Evolutionary conservation across 2,329 filamentous ascomycete genomes (phyloP).

Genomic region (Colletotrichum sp.): DNA sequence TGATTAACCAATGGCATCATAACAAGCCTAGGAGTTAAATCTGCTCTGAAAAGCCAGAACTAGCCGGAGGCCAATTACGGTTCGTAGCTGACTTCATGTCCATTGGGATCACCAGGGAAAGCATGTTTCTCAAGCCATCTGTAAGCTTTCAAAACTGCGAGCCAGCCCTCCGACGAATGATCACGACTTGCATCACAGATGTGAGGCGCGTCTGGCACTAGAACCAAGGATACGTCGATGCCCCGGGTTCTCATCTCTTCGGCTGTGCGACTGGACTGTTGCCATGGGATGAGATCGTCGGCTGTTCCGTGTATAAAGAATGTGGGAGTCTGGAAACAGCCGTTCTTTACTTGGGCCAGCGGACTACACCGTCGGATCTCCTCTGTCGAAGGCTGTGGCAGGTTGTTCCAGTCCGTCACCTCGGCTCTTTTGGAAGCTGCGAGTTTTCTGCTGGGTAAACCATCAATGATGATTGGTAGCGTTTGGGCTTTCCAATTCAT

Average conservation of each 20-base stretch:
- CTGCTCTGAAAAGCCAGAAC: too few species aligned
- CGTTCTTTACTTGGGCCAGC: constrained; percentile 5
- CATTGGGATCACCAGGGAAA: too few species aligned
- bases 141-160: background rate
- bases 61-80: too few species aligned
- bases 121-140: background rate
- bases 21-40: too few species aligned
- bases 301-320: constrained; percentile 13
- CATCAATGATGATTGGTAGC: constrained; percentile 38
- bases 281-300: constrained; percentile 18
- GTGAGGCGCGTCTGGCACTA: background rate
- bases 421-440: background rate
- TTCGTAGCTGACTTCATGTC: too few species aligned
- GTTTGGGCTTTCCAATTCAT: constrained; percentile 46
- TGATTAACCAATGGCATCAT: too few species aligned
- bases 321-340: constrained; percentile 4
- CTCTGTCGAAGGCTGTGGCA: constrained; percentile 2
- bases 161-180: background rate
- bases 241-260: background rate
- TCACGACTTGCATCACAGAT: background rate
- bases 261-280: background rate
- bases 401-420: background rate
- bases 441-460: constrained; percentile 23
- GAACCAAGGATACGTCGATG: background rate
- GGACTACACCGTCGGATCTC: constrained; percentile 12